These are phyloP conservation scores for Mycosphaerella sp. DNA, from an alignment of 2,329 filamentous ascomycete species.

Conservation along the genomic window DNA sequence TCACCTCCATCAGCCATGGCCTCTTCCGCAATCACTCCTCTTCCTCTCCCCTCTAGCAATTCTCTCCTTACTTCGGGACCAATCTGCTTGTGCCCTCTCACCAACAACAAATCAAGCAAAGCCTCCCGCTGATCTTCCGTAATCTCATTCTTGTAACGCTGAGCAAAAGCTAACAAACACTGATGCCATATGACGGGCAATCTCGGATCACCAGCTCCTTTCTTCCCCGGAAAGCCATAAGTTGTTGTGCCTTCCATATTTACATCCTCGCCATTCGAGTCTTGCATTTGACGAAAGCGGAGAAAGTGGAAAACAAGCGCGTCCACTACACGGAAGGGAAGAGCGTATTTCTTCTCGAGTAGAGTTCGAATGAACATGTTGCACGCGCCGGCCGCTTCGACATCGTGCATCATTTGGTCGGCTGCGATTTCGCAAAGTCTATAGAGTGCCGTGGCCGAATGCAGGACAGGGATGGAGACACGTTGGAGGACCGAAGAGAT, in stretches of 20 bases:
- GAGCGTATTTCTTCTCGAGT: conserved; percentile 92
- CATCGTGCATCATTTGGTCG: conserved; percentile 74
- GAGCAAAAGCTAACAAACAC: conserved; percentile 82
- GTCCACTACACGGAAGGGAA: conserved; percentile 92
- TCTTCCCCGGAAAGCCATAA: conserved; percentile 28
- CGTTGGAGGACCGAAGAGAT: conserved; percentile 78
- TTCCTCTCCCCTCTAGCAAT: conserved; percentile 76
- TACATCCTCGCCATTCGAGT: conserved; percentile 51
- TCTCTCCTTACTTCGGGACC: conserved; percentile 88
- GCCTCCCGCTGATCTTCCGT: conserved; percentile 93
- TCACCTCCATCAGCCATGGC: conserved; percentile 59
- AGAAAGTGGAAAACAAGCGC: conserved; percentile 95
- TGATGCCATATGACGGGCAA: conserved; percentile 96
- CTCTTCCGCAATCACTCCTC: conserved; percentile 65
- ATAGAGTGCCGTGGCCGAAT: conserved; percentile 86
- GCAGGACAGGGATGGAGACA: conserved; percentile 81
- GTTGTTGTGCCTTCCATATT: conserved; percentile 46
- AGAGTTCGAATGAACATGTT: conserved; percentile 93
- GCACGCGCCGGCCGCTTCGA: conserved; percentile 81
- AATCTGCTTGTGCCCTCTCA: conserved; percentile 79
- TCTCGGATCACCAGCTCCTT: conserved; percentile 44
- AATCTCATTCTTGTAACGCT: conserved; percentile 92
- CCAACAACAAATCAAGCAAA: conserved; percentile 76
- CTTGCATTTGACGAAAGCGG: conserved; percentile 70
- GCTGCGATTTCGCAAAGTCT: conserved; percentile 91